A percentile compares a stretch with the other conserved stretches of the same genome.
These are phyloP conservation scores for Dictyostelium firmibasis DNA, from an alignment of 78 protist species.

Conservation along the genomic window DNA sequence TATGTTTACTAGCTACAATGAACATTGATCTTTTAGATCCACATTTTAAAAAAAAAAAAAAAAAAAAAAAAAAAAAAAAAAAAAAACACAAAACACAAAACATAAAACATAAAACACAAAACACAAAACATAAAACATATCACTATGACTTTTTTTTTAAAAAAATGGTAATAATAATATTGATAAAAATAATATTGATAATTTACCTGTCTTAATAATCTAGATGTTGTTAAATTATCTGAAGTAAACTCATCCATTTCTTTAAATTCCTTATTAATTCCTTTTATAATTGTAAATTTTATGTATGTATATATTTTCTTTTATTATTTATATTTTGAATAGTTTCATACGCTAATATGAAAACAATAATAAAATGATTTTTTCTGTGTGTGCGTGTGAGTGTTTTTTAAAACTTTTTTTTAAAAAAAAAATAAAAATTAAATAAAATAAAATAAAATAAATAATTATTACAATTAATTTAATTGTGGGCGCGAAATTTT, in stretches of 20 bases:
- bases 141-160: not conserved
- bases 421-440: too few relatives aligned
- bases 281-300: too few relatives aligned
- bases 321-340: too few relatives aligned
- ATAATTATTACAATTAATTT: too few relatives aligned
- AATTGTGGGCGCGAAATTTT: too few relatives aligned
- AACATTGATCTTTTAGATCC: not conserved
- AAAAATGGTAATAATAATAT: not conserved
- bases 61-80: not conserved
- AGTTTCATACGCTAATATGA: too few relatives aligned
- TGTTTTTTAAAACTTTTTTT: too few relatives aligned
- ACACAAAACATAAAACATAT: not conserved
- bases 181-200: not conserved
- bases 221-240: not conserved
- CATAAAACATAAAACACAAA: not conserved
- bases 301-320: not conserved
- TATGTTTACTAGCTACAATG: not conserved
- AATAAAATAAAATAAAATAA: too few relatives aligned
- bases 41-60: not conserved
- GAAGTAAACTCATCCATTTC: not conserved
- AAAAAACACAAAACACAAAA: not conserved
- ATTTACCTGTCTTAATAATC: slow-evolving; percentile 19
- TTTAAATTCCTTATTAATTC: not conserved
- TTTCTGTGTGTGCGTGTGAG: too few relatives aligned
- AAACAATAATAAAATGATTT: too few relatives aligned